Conservation (phyloP, 768 basidiomycete species). For the Boletus vermiculosoides region DNA sequence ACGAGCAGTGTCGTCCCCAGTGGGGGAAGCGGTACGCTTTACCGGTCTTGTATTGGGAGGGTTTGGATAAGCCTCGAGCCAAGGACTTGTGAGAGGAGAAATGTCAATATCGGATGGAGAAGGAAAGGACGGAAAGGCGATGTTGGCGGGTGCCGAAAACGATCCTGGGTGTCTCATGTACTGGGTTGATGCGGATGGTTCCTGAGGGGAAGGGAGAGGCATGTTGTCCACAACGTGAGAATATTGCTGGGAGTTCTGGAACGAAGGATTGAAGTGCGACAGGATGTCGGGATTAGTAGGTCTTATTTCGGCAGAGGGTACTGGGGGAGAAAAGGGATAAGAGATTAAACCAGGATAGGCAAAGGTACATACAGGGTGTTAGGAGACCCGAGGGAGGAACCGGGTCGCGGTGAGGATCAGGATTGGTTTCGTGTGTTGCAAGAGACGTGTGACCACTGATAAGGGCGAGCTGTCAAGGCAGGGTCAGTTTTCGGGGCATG, state of each 20-base stretch:
- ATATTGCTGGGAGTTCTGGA: conserved; percentile 30
- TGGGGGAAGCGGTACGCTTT: conserved; percentile 60
- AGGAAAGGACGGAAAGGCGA: conserved; percentile 60
- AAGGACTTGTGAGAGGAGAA: conserved; percentile 78
- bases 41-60: conserved; percentile 25
- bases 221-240: conserved; percentile 26
- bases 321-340: conserved; percentile 35
- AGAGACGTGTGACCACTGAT: conserved; percentile 47
- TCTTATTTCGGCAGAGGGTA: conserved; percentile 64
- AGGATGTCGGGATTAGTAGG: conserved; percentile 58
- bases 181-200: conserved; percentile 27
- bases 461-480: conserved; percentile 56
- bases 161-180: conserved; percentile 41
- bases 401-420: conserved; percentile 37
- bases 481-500: conserved; percentile 12
- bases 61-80: conserved; percentile 63
- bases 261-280: conserved; percentile 59
- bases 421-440: conserved; percentile 38
- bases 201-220: conserved; percentile 32
- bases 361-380: conserved; percentile 56
- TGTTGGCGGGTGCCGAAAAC: conserved; percentile 68
- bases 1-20: conserved; percentile 48
- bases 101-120: conserved; percentile 63
- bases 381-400: conserved; percentile 50
- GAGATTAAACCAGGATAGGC: conserved; percentile 6